Evolutionary conservation across 2,329 filamentous ascomycete species (phyloP), one percentile per base, ranked within the genome.

Genomic region (Arthrobotrys pseudoclavata): DNA sequence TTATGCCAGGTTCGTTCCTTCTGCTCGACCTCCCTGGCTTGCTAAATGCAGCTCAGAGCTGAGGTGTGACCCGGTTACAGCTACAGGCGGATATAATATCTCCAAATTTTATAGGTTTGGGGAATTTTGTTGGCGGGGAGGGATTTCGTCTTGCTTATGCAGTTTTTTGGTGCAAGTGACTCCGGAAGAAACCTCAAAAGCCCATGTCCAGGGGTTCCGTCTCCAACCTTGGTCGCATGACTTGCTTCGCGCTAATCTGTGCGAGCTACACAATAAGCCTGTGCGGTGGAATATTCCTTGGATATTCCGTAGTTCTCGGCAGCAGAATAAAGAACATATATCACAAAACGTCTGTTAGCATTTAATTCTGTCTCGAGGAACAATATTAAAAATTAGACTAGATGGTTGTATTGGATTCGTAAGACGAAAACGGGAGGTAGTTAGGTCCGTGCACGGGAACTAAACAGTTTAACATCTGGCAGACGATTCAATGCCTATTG

Each of bases 221-320:
- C 72, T 76, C 72, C 66, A 76, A 76, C 66, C 72, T 76, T 76
- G 72, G 72, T 70, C 72, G 72, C 72, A 76, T 76, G 72, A 76
- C 72, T 76, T 76, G 72, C 66, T 61, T 70, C 72, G 72, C 72
- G 72, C 72, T 76, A 70, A 70, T 76, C 67, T 64, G 52, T 45
- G 42, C 60, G 67, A 26, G 69, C 34, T 64, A 60, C 55, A 63
- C 29, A 40, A 45, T 69, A 68, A 70, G 72, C 57, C 60, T 76
- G 60, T 64, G 52, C 66, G 72, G 67, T 76, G 72, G 72, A 76
- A 76, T 76, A 48, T 76, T 76, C 72, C 72, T 69, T 76, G 66
- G 66, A 76, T 63, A 70, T 76, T 76, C 72, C 72, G 72, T 55
- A 70, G 42, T 24, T 64, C 72, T 76, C 72, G 72, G 72, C 72